Evolutionary conservation across 805 yeast genomes (phyloP).

Genomic region (Pichia ethanolica): DNA sequence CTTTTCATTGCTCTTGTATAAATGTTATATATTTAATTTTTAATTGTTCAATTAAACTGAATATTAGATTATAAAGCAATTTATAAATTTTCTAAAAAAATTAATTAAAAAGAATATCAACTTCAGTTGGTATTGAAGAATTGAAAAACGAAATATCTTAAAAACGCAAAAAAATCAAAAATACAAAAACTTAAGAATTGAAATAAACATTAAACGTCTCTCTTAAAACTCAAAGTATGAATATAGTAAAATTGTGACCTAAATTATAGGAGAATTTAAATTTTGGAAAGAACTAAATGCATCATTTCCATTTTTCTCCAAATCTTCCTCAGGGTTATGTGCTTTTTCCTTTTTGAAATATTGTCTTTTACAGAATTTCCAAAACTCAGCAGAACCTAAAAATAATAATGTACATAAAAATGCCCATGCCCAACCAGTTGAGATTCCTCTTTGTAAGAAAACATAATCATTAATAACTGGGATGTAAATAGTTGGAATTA

Average conservation of each 20-base stretch:
- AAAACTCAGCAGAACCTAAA: conserved; percentile 53
- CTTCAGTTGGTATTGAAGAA: too few relatives aligned
- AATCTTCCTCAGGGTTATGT: conserved; percentile 54
- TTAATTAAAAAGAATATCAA: too few relatives aligned
- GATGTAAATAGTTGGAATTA: conserved; percentile 78
- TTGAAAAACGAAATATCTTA: too few relatives aligned
- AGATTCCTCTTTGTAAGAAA: conserved; percentile 63
- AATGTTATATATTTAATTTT: too few relatives aligned
- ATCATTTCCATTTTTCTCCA: conserved; percentile 35
- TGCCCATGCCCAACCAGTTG: conserved; percentile 77
- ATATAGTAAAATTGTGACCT: too few relatives aligned
- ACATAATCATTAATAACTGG: conserved; percentile 80
- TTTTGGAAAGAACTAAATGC: conserved; percentile 1
- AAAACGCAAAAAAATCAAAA: too few relatives aligned
- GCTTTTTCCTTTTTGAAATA: conserved; percentile 36
- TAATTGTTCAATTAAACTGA: too few relatives aligned
- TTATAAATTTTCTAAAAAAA: too few relatives aligned
- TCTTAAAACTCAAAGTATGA: too few relatives aligned
- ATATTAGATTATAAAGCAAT: too few relatives aligned
- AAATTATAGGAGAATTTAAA: background rate
- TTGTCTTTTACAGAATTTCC: conserved; percentile 59
- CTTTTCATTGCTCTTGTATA: background rate
- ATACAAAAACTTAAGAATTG: too few relatives aligned
- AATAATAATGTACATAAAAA: conserved; percentile 52
- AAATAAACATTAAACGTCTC: too few relatives aligned